Base-by-base conservation (phyloP, 2,329 filamentous ascomycete genomes). In the Juglanconis sp. region DNA sequence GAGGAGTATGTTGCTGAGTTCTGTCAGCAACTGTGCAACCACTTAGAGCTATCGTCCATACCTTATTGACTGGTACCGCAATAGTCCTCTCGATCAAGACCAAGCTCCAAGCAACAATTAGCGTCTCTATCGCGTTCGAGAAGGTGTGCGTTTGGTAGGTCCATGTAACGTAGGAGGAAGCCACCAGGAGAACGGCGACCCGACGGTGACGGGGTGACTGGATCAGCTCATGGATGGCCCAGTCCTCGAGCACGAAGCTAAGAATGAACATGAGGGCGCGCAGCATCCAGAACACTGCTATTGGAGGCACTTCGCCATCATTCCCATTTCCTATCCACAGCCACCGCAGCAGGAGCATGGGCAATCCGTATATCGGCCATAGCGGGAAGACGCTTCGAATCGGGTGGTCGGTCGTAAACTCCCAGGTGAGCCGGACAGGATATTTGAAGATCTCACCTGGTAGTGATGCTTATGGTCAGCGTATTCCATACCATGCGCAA, bases 61-160 rank as follows among this genome's bases (percentile, higher is more conserved):
- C 92, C 77, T 88, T 90, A 69, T 89, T 86, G 5, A 62, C 50
- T 34, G 62, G 62, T 4, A 59, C 57, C 66, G 89, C 87, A 50
- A 89, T 81, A 66, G 98, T 95, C 71, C 94, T 88, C 74, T 91
- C 87, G 63, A 97, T 93, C 73, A 99, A 77, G 52, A 98, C 93
- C 73, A 99, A 77, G 70, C 90, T 93, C 95, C 95, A 99, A 57
- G 91, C 85, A 55, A 99, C 92, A 54, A 94, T 83, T 67, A 99
- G 79, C 3, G 95, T 98, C 78, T 99, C 95, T 66, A 98, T 84
- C 63, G 94, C 96, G 76, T 99, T 99, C 64, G 94, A 98, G 74
- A 99, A 98, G 11, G 95, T 98, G 76, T 99, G 95, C 17, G 92
- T 95, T 76, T 99, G 95, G 77, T 94, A 96, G 49, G 94, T 97